Percentiles rank a stretch among this genome's conserved stretches.
phyloP scores from a whole-genome alignment of 805 yeast genomes.

The Yarrowia osloensis region DNA sequence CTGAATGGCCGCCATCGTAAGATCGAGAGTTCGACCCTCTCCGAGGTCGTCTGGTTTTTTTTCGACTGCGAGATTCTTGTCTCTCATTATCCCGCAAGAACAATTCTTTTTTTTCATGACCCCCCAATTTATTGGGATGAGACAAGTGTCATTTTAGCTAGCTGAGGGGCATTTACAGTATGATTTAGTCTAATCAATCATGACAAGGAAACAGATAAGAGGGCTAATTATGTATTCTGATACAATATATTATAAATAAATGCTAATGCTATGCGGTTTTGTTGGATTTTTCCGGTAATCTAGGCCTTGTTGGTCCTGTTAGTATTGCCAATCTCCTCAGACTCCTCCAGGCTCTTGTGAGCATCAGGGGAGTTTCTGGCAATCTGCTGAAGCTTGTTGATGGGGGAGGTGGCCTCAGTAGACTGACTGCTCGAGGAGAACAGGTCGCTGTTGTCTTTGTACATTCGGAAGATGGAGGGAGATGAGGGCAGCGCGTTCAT shows the following conservation, averaged over 20 bases:
- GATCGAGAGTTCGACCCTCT: constrained; percentile 31
- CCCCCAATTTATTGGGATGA: background rate
- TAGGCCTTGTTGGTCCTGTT: constrained; percentile 2
- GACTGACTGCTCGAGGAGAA: constrained; percentile 24
- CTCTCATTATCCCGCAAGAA: background rate
- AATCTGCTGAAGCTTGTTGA: constrained; percentile 19
- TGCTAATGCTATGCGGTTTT: constrained; percentile 21
- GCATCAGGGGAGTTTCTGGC: constrained; percentile 15
- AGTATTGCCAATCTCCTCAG: constrained; percentile 26
- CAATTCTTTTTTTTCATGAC: background rate
- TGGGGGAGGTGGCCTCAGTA: constrained; percentile 25
- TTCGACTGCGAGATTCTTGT: background rate
- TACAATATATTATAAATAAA: constrained; percentile 19
- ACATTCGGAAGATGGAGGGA: constrained; percentile 26
- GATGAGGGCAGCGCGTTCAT: constrained; percentile 23
- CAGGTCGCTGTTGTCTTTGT: constrained; percentile 21
- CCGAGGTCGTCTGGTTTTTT: constrained; percentile 30
- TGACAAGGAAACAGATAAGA: too few species aligned
- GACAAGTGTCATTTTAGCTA: too few species aligned
- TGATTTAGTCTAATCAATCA: too few species aligned
- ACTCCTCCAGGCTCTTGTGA: constrained; percentile 23
- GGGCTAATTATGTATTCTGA: too few species aligned
- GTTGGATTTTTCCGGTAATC: background rate
- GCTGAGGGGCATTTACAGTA: too few species aligned
- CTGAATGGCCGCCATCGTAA: constrained; percentile 31